Conservation (phyloP, 2,329 filamentous ascomycete species). For the Juglanconis oblonga region DNA sequence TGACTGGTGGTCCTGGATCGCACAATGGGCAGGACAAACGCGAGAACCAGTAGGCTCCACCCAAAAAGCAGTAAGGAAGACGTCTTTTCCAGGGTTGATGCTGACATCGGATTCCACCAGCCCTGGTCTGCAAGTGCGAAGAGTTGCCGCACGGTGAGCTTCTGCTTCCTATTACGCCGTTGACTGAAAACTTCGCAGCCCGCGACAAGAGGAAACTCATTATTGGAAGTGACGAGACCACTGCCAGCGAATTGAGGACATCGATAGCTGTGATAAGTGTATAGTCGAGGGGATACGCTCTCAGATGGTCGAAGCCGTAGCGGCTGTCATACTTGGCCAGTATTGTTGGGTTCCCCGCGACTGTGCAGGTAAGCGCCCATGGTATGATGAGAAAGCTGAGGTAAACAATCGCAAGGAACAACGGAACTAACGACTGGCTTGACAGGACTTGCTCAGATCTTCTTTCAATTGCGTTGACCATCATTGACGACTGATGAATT, state of each 20-base stretch:
- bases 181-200: conserved; percentile 21
- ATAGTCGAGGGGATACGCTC: neutral
- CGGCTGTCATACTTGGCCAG: neutral
- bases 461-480: too few species aligned
- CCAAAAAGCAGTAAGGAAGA: neutral
- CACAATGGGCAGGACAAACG: neutral
- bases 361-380: conserved; percentile 3
- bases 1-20: neutral
- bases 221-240: conserved; percentile 20
- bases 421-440: too few species aligned
- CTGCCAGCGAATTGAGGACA: conserved; percentile 14
- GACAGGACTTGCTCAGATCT: too few species aligned
- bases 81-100: neutral
- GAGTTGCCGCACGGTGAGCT: conserved; percentile 20
- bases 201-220: conserved; percentile 19
- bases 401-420: conserved; percentile 3
- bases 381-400: conserved; percentile 1
- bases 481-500: too few species aligned
- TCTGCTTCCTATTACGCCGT: conserved; percentile 17
- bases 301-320: neutral
- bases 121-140: conserved; percentile 23
- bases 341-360: neutral
- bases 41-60: neutral
- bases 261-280: neutral
- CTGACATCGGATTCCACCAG: conserved; percentile 13